These are phyloP conservation scores for Aristolochia contorta DNA, from an alignment of 164 flowering plant genomes.

Conservation along the genomic window DNA sequence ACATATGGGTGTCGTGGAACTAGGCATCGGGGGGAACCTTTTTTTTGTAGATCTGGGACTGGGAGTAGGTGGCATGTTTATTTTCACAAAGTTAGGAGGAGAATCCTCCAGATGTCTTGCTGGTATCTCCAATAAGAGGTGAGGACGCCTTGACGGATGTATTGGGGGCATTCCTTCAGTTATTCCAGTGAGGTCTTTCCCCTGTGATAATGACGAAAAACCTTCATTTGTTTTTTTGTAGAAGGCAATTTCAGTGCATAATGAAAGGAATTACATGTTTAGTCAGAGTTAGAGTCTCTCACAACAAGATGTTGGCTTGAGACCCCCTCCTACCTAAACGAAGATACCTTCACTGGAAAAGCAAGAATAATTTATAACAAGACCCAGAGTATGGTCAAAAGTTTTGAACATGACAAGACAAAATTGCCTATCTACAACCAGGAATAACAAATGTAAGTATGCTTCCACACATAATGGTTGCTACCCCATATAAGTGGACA, in stretches of 20 bases:
- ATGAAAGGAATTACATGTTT: no score
- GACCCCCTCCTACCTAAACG: no score
- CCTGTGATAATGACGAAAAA: conserved; percentile 20
- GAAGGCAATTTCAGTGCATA: no score
- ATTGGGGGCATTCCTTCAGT: conserved; percentile 23
- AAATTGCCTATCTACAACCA: neutral
- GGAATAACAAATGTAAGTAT: neutral
- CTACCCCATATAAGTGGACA: no score
- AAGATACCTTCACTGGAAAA: neutral
- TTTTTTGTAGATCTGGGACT: conserved; percentile 31
- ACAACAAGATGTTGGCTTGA: no score
- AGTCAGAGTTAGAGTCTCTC: no score
- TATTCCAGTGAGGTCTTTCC: conserved; percentile 27
- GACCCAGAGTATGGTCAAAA: neutral
- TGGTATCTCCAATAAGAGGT: conserved; percentile 33
- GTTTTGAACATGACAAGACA: neutral
- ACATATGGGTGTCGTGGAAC: conserved; percentile 31
- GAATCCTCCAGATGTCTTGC: conserved; percentile 24
- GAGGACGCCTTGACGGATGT: conserved; percentile 18
- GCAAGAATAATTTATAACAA: neutral
- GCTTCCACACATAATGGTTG: neutral
- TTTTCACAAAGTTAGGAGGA: conserved; percentile 27
- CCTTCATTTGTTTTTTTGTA: no score
- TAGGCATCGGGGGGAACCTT: conserved; percentile 35
- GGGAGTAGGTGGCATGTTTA: conserved; percentile 37